phyloP scores from a whole-genome alignment of 192 early-diverging fungal species.

The Obelidium mucronatum region DNA sequence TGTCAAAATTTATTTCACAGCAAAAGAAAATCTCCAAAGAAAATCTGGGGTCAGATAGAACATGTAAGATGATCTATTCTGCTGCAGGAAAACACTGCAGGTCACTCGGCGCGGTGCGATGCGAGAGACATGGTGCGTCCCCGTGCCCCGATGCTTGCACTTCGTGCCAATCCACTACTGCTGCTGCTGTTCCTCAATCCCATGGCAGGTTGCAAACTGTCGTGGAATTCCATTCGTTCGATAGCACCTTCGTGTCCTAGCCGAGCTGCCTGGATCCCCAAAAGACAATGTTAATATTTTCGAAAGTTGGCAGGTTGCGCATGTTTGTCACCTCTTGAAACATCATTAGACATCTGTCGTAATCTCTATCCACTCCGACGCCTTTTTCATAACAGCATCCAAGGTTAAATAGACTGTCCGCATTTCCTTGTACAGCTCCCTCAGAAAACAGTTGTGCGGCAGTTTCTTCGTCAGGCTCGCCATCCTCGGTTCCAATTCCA shows the following conservation, averaged over 20 bases:
- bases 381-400: conserved; percentile 52
- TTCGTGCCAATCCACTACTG: too few relatives aligned
- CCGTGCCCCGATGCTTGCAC: too few relatives aligned
- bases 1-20: too few relatives aligned
- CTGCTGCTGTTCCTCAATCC: too few relatives aligned
- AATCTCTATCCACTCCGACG: conserved; percentile 45
- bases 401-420: conserved; percentile 45
- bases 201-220: too few relatives aligned
- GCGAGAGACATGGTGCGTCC: too few relatives aligned
- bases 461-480: conserved; percentile 22
- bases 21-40: too few relatives aligned
- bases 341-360: conserved; percentile 45
- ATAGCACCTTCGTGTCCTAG: conserved; percentile 16
- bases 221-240: not conserved
- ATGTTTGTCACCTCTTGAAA: conserved; percentile 49
- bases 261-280: conserved; percentile 24
- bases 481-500: conserved; percentile 32
- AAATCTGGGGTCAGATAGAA: too few relatives aligned
- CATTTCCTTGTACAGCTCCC: conserved; percentile 50
- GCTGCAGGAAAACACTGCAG: too few relatives aligned
- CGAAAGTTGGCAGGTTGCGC: not conserved
- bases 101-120: too few relatives aligned
- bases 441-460: conserved; percentile 46
- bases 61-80: too few relatives aligned
- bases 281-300: not conserved